Conservation (phyloP, 768 basidiomycete genomes). For the Lactifluus hygrophoroides region DNA sequence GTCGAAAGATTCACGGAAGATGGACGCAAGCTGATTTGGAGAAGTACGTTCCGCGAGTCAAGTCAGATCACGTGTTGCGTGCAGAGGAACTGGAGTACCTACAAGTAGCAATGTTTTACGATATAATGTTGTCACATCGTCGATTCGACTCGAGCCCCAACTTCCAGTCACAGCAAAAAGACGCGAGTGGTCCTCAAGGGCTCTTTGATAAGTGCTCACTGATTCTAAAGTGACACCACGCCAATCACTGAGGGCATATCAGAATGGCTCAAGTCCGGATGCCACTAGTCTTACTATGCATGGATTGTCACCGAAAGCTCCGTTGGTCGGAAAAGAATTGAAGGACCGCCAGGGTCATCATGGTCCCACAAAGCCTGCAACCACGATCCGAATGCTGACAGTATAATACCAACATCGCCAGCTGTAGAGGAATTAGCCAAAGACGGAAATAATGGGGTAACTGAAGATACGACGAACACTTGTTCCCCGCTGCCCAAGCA, state of each 20-base stretch:
- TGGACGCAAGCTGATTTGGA: slow-evolving; percentile 3
- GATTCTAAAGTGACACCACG: slow-evolving; percentile 4
- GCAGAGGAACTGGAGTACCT: not conserved
- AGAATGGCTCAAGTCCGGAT: not conserved
- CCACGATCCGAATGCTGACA: slow-evolving; percentile 15
- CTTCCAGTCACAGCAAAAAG: not conserved
- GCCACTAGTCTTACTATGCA: slow-evolving; percentile 2
- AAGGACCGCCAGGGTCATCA: slow-evolving; percentile 7
- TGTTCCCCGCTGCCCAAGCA: slow-evolving; percentile 39
- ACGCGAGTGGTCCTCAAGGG: slow-evolving; percentile 7
- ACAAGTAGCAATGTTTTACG: slow-evolving; percentile 7
- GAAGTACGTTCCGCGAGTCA: not conserved
- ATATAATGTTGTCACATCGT: slow-evolving; percentile 5
- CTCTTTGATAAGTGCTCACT: not conserved
- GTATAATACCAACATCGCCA: not conserved
- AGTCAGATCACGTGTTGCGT: not conserved
- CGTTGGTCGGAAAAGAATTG: slow-evolving; percentile 13
- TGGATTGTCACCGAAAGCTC: slow-evolving; percentile 8
- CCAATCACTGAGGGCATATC: slow-evolving; percentile 13
- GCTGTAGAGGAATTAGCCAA: not conserved
- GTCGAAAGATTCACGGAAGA: slow-evolving; percentile 15
- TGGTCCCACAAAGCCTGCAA: slow-evolving; percentile 17
- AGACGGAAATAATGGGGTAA: not conserved
- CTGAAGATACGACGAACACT: slow-evolving; percentile 30
- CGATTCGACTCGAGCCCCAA: not conserved